Conservation (phyloP, 2,329 filamentous ascomycete species). For the Alternaria ethzedia region DNA sequence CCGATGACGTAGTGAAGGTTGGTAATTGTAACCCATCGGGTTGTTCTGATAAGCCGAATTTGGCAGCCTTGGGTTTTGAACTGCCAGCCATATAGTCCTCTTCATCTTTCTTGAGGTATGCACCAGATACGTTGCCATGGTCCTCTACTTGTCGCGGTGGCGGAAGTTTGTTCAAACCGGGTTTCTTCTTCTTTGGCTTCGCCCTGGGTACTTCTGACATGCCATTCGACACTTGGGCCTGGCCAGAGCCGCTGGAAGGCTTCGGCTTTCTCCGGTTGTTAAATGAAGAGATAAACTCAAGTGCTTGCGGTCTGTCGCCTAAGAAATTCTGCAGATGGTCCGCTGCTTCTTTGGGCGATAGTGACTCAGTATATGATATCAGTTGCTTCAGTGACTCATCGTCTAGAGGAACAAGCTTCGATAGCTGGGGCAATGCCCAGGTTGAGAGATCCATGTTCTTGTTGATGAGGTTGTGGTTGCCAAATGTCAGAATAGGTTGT, state of each 20-base stretch:
- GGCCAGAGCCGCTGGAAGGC: conserved; percentile 24
- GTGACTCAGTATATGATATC: conserved; percentile 77
- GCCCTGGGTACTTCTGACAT: conserved; percentile 41
- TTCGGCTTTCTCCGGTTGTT: conserved; percentile 67
- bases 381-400: conserved; percentile 84
- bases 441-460: conserved; percentile 49
- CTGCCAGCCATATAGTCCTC: conserved; percentile 72
- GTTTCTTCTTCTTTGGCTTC: conserved; percentile 52
- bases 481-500: conserved; percentile 2
- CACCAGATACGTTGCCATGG: conserved; percentile 69
- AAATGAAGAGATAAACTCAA: conserved; percentile 75
- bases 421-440: conserved; percentile 74
- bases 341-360: conserved; percentile 78
- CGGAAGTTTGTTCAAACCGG: conserved; percentile 46
- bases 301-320: conserved; percentile 78
- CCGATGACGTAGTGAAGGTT: conserved; percentile 31
- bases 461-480: conserved; percentile 3
- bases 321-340: conserved; percentile 88
- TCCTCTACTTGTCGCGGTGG: conserved; percentile 60
- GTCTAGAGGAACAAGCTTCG: conserved; percentile 81
- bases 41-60: conserved; percentile 58
- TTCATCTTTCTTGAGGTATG: conserved; percentile 77
- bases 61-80: conserved; percentile 48
- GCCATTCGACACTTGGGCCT: conserved; percentile 24
- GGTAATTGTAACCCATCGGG: conserved; percentile 54